Evolutionary conservation across 768 basidiomycete species (phyloP), one percentile per base, ranked within the genome.

Genomic region (Gyrodon lividus): DNA sequence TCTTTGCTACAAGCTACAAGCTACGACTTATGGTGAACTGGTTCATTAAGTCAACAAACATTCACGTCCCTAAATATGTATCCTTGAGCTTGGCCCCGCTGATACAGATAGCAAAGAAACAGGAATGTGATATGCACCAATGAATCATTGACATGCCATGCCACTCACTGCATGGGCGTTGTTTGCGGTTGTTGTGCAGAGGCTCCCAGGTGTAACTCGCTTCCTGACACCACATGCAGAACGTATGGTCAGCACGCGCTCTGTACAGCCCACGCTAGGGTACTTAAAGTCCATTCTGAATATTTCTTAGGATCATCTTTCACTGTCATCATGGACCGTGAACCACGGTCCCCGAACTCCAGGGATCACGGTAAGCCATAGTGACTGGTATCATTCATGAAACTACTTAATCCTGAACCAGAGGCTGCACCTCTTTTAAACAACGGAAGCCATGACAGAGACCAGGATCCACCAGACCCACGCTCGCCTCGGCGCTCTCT

Each of bases 361-460:
- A 77, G 75, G 8, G 82, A 86, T 70, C 74, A 78, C 67, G 85
- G 85, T 80, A 34, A 40, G 65, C 35, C 42, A 52, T 17, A 2
- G 17, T 17, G 31, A 14, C 22, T 1, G 8, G 8, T 12, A 8
- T 22, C 35, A 16, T 19, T 22, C 14, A 14, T 20, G 20, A 19
- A n/a, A 44, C 39, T 12, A 24, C 59, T 58, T 49, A 47, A 50
- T 3, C 26, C 31, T 22, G 22, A 45, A 19, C 13, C 65, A 89
- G 89, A 90, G 69, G 66, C 78, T 23, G 83, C 85, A 3, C 82
- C 87, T 33, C 73, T 91, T 42, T 68, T 91, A 20, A 74, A 75
- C 52, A 76, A 81, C 62, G 66, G 74, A 24, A 77, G 75, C 16
- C 64, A 71, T 16, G 77, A 76, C 1, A 64, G 74, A 37, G 70